phyloP scores from a whole-genome alignment of 2,329 filamentous ascomycete genomes.

The Aureobasidium sp. region DNA sequence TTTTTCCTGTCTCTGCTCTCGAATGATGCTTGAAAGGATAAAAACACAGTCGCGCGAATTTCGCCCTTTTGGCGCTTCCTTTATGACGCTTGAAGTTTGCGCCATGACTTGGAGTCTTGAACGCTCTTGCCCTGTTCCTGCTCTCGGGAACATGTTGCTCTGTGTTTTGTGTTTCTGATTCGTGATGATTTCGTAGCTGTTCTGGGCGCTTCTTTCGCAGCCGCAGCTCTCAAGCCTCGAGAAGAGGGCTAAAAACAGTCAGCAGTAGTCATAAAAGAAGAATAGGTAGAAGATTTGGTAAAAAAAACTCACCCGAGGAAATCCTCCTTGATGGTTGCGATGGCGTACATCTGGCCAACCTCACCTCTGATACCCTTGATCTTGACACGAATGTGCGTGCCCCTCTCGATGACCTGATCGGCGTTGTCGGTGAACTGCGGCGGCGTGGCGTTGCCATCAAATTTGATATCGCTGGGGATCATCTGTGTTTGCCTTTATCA shows the following conservation, averaged over 20 bases:
- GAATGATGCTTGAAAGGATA: not conserved
- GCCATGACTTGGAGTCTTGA: not conserved
- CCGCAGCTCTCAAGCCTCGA: conserved; percentile 11
- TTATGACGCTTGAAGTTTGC: not conserved
- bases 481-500: conserved; percentile 46
- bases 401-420: conserved; percentile 87
- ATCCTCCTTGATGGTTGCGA: conserved; percentile 88
- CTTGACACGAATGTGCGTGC: conserved; percentile 88
- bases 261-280: not conserved
- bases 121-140: not conserved
- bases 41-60: not conserved
- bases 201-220: not conserved
- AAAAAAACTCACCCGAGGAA: conserved; percentile 28
- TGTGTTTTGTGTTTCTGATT: not conserved
- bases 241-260: not conserved
- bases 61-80: not conserved
- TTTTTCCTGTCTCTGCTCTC: not conserved
- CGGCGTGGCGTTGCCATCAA: conserved; percentile 92
- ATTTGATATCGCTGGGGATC: conserved; percentile 87
- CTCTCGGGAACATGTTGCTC: not conserved
- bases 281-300: not conserved
- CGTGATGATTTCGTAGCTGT: conserved; percentile 1
- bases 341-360: conserved; percentile 91
- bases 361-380: conserved; percentile 90
- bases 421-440: conserved; percentile 94